phyloP scores from a whole-genome alignment of 1,139 yeast genomes.

The Saccharomyces hybrid region DNA sequence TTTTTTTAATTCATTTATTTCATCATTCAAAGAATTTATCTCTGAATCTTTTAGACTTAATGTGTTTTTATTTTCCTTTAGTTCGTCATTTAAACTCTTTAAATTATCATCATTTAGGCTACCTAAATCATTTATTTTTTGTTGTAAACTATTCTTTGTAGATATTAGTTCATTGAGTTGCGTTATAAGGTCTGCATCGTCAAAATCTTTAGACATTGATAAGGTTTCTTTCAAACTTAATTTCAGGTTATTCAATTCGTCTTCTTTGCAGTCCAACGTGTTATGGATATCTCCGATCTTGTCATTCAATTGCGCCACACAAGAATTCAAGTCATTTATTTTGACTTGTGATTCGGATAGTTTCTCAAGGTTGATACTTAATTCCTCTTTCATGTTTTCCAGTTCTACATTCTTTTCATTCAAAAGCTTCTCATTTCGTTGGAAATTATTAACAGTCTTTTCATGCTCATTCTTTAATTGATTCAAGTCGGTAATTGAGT shows the following conservation, averaged over 20 bases:
- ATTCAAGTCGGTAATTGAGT: constrained; percentile 13
- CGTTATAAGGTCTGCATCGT: not conserved
- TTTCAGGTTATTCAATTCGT: not conserved
- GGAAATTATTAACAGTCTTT: constrained; percentile 1
- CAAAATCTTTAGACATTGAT: not conserved
- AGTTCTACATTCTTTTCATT: constrained; percentile 4
- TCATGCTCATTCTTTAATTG: constrained; percentile 6
- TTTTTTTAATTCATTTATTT: constrained; percentile 11
- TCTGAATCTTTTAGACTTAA: constrained; percentile 5
- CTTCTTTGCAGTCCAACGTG: not conserved
- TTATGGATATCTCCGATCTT: not conserved
- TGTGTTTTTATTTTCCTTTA: constrained; percentile 2
- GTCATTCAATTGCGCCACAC: not conserved
- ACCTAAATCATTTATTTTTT: not conserved
- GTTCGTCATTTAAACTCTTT: constrained; percentile 17
- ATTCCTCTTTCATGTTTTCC: constrained; percentile 3
- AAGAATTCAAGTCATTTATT: not conserved
- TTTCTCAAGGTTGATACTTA: constrained; percentile 3
- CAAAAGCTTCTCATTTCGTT: constrained; percentile 6
- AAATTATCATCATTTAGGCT: not conserved
- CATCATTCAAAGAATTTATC: not conserved
- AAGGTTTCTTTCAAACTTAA: not conserved
- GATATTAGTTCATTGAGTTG: not conserved
- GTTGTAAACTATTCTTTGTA: not conserved
- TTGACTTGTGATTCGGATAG: not conserved